Evolutionary conservation across 2,329 filamentous ascomycete species (phyloP), one percentile per base, ranked within the genome.

Genomic region (Xylaria sp.): DNA sequence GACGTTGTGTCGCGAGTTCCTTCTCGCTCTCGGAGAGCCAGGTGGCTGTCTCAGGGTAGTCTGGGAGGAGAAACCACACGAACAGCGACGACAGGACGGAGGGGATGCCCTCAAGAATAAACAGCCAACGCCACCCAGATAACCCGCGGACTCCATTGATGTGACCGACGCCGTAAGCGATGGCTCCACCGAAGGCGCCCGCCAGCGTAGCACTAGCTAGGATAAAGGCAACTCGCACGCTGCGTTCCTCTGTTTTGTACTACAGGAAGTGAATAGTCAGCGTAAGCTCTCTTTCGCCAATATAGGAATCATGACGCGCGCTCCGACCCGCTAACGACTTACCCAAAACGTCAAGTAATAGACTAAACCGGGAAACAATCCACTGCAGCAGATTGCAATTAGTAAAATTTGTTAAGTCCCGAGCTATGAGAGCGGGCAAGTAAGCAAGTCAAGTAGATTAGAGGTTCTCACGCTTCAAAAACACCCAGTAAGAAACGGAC

Each of bases 111-210:
- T 75, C 73, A 7, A 75, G 64, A 21, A 74, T 84, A 77, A 90
- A 83, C 57, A 90, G 86, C 88, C 88, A 94, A 19, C 89, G 80
- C 91, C 91, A 94, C 7, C 86, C 91, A 2, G 83, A 80, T 28
- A 89, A 78, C 2, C 87, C 89, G 1, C 78, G 75, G 0, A 84
- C 74, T 4, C 84, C 84, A 66, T 92, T 87, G 85, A 94, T 89
- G 70, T 89, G 87, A 0, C 89, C 88, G 61, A 93, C 89, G 2
- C 82, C 89, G 64, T 89, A 92, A 1, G 91, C 91, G 6, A 94
- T 84, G 1, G 91, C 82, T 3, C 91, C 91, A n/a, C 90, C 90
- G 67, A 87, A 92, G 14, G 90, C 90, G 6, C 91, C 90, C 0
- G 89, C 89, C 1, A 92, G 80, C 0, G 90, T 90, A 1, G 89